Conservation (phyloP, 2,329 filamentous ascomycete species). For the Epicoccum nigrum region DNA sequence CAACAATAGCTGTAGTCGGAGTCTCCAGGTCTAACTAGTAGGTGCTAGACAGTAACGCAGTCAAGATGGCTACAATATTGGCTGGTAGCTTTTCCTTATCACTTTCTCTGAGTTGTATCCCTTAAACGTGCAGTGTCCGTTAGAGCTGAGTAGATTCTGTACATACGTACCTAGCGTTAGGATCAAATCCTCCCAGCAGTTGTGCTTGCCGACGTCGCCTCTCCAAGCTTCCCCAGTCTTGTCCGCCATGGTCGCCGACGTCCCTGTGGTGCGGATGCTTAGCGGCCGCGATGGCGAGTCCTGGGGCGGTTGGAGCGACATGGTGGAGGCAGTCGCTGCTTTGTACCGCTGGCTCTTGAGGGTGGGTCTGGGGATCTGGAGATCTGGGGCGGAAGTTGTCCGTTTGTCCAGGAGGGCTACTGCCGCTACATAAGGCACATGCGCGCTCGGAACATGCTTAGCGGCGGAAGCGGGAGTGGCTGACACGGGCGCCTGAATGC, state of each 20-base stretch:
- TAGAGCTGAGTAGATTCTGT: too few relatives aligned
- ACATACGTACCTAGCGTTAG: constrained; percentile 52
- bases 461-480: constrained; percentile 39
- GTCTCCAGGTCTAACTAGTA: too few relatives aligned
- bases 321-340: constrained; percentile 23
- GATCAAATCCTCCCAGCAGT: constrained; percentile 57
- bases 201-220: constrained; percentile 45
- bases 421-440: constrained; percentile 31
- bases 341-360: constrained; percentile 19
- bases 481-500: constrained; percentile 16
- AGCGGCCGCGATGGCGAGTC: constrained; percentile 39
- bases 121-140: too few relatives aligned
- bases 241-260: constrained; percentile 45
- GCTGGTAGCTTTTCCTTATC: too few relatives aligned
- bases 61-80: too few relatives aligned
- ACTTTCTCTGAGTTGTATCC: too few relatives aligned
- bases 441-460: constrained; percentile 6
- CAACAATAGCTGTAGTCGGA: too few relatives aligned
- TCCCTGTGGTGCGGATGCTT: constrained; percentile 44
- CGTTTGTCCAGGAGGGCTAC: constrained; percentile 18
- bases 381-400: constrained; percentile 15
- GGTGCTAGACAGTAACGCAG: too few relatives aligned
- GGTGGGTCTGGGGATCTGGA: constrained; percentile 2
- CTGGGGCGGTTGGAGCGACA: constrained; percentile 38
- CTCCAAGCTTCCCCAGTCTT: constrained; percentile 54